Percentiles rank a stretch among this genome's conserved stretches.
phyloP scores from a whole-genome alignment of 2,329 filamentous ascomycete species.

The Curvularia sp. region DNA sequence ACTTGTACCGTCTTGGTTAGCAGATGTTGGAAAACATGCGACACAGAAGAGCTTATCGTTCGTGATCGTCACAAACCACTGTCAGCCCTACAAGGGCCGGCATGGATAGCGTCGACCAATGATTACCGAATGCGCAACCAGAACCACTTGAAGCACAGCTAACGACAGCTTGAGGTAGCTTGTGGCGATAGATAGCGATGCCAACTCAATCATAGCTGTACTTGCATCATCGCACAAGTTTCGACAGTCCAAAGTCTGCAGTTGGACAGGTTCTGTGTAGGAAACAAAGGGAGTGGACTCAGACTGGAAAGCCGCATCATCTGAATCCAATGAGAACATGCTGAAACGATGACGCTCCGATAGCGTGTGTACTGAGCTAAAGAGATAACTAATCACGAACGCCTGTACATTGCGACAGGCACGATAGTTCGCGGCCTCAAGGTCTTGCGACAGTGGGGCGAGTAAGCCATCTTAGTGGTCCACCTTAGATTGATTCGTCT shows the following conservation, averaged over 20 bases:
- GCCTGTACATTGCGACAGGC: not conserved
- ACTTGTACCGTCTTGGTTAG: not conserved
- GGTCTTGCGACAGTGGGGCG: not conserved
- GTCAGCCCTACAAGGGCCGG: not conserved
- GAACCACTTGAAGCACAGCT: not conserved
- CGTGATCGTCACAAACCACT: not conserved
- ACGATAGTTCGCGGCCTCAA: not conserved
- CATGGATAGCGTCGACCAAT: not conserved
- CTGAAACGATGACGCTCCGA: not conserved
- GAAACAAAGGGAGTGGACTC: not conserved
- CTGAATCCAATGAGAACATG: not conserved
- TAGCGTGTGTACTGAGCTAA: not conserved
- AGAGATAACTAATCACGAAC: not conserved
- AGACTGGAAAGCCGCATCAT: not conserved
- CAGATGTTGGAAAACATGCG: not conserved
- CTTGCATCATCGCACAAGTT: not conserved
- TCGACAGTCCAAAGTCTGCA: not conserved
- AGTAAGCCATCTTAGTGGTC: not conserved
- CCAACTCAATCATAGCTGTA: not conserved
- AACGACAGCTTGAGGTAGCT: not conserved
- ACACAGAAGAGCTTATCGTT: not conserved
- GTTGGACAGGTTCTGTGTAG: not conserved
- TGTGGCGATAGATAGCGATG: not conserved
- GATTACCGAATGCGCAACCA: not conserved
- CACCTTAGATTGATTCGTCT: not conserved